phyloP scores from a whole-genome alignment of 768 basidiomycete genomes.

The Leccinum variicolor region DNA sequence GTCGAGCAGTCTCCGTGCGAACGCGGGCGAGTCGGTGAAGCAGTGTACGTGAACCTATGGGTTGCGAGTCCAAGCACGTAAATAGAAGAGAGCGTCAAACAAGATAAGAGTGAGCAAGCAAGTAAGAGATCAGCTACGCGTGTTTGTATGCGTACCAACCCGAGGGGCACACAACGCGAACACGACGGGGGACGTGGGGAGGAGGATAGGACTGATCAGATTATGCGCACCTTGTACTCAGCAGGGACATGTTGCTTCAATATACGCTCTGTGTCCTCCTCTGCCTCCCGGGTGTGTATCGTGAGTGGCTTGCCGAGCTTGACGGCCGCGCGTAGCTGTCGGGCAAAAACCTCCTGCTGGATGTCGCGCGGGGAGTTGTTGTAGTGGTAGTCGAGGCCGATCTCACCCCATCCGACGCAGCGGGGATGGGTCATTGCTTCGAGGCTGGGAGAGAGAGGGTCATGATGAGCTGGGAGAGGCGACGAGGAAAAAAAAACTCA shows the following conservation, averaged over 20 bases:
- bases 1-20: constrained; percentile 65
- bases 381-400: constrained; percentile 85
- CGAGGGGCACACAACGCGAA: not conserved
- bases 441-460: constrained; percentile 38
- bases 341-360: constrained; percentile 61
- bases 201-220: not conserved
- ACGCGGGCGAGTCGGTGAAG: constrained; percentile 78
- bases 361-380: constrained; percentile 68
- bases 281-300: constrained; percentile 85
- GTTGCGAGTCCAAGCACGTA: not conserved
- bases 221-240: constrained; percentile 53
- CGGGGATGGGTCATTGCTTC: constrained; percentile 77
- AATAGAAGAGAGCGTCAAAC: not conserved
- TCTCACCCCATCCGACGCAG: constrained; percentile 88
- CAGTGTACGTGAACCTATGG: constrained; percentile 81
- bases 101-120: not conserved
- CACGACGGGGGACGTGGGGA: not conserved
- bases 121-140: not conserved
- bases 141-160: not conserved
- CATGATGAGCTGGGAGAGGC: not conserved
- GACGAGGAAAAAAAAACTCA: constrained; percentile 29
- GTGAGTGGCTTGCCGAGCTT: constrained; percentile 72
- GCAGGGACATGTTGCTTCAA: constrained; percentile 72
- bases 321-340: constrained; percentile 70
- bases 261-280: constrained; percentile 76